Conservation (phyloP, 805 yeast genomes). For the Candida krabiensis region DNA sequence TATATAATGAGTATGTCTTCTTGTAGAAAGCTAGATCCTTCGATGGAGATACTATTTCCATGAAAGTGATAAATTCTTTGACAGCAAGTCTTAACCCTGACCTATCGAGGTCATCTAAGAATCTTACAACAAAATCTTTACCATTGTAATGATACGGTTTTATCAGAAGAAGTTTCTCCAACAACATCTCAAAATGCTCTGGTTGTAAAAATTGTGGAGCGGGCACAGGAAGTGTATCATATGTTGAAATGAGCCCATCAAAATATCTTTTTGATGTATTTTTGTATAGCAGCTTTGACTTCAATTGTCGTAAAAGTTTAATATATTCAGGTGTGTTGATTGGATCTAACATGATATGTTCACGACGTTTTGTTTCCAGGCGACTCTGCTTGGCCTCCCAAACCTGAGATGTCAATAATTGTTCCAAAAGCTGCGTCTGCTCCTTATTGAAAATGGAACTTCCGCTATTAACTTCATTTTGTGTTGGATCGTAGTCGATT, state of each 20-base stretch:
- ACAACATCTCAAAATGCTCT: slow-evolving; percentile 8
- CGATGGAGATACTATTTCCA: slow-evolving; percentile 76
- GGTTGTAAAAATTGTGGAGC: slow-evolving; percentile 9
- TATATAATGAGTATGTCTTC: slow-evolving; percentile 97
- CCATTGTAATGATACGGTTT: background rate
- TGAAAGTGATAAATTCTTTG: slow-evolving; percentile 8
- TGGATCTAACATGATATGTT: slow-evolving; percentile 8
- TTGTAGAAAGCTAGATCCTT: slow-evolving; percentile 71
- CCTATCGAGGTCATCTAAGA: slow-evolving; percentile 8
- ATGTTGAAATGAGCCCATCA: slow-evolving; percentile 1
- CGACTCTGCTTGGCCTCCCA: slow-evolving; percentile 1
- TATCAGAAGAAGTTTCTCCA: slow-evolving; percentile 3
- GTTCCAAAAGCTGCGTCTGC: background rate
- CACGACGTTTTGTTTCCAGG: slow-evolving; percentile 1
- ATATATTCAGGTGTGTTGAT: slow-evolving; percentile 3
- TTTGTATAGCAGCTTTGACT: background rate
- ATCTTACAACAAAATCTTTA: slow-evolving; percentile 6
- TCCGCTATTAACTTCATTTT: background rate
- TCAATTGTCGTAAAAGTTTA: slow-evolving; percentile 1
- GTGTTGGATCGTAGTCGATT: too few relatives aligned
- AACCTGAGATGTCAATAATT: background rate
- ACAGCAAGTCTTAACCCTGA: slow-evolving; percentile 10
- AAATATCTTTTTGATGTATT: background rate
- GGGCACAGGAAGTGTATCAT: slow-evolving; percentile 11
- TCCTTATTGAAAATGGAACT: background rate